Base-by-base conservation (phyloP, 768 basidiomycete species). In the Trametes coccinea region DNA sequence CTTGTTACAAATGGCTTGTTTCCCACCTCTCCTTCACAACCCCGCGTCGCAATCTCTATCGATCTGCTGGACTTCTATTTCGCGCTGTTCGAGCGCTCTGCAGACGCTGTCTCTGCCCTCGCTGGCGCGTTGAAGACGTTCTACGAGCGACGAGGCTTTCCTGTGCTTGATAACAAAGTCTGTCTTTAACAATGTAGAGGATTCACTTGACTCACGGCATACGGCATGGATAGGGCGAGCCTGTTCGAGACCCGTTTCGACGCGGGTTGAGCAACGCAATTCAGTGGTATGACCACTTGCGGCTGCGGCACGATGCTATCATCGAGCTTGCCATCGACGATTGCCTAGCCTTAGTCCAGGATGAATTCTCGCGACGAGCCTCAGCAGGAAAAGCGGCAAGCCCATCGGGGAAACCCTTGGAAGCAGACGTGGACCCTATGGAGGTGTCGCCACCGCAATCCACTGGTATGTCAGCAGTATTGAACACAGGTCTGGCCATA, bases 21-120 rank as follows among this genome's bases (percentile, higher is more conserved):
- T 48, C 77, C 76, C 1, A 73, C 29, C 5, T 70, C 43, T 62
- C 77, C 37, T 0, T 53, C 60, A 5, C 63, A 66, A 33, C 66
- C 71, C 0, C 50, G 51, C 1, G 60, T 68, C 46, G 65, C 62
- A 0, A 59, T 71, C 11, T 72, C 70, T 0, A 62, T 77, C 2
- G 68, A 75, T 5, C 62, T 78, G 0, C 58, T 78, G 0, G 61
- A 72, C 1, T 76, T 78, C 53, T 77, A 76, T 55, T 56, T 46
- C 0, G 67, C 72, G 1, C 60, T 78, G 1, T 79, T 79, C 44
- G 72, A 78, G 56, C 62, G 68, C 0, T 76, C 77, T 0, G 78
- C 76, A 17, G 71, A 79, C 56, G 76, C 76, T 3, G 65, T 77
- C 40, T 68, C 71, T 44, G 74, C 67, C 0, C 43, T 74, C 31